These are phyloP conservation scores for Microcos paniculata DNA, from an alignment of 345 rosid species.

Conservation along the genomic window DNA sequence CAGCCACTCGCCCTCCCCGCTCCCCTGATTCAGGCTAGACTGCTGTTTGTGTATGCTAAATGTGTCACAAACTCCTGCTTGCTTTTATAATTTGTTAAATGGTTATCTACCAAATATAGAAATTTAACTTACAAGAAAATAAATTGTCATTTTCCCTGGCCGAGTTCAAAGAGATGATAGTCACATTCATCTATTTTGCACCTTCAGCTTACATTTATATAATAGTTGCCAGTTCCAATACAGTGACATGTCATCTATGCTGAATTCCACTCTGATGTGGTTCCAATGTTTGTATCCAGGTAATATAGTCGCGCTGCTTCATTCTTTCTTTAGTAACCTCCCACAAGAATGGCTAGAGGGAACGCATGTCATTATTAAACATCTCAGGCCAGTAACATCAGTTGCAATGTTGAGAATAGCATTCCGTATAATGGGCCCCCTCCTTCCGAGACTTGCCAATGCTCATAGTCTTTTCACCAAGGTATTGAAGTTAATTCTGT, in stretches of 20 bases:
- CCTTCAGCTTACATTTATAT: background rate
- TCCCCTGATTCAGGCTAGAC: background rate
- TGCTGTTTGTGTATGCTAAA: background rate
- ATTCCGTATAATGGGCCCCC: conserved; percentile 92
- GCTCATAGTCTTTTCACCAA: conserved; percentile 87
- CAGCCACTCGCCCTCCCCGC: background rate
- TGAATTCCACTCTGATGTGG: conserved; percentile 21
- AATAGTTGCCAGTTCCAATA: background rate
- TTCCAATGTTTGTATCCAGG: conserved; percentile 49
- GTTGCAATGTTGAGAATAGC: conserved; percentile 93
- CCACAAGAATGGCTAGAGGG: conserved; percentile 99
- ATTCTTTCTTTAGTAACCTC: conserved; percentile 92
- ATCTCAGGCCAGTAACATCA: conserved; percentile 87
- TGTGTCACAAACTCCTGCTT: background rate
- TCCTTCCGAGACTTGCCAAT: conserved; percentile 93
- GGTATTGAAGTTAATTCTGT: conserved; percentile 42
- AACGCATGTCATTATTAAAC: conserved; percentile 67
- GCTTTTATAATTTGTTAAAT: background rate
- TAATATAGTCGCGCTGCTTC: conserved; percentile 85
- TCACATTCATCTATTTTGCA: background rate
- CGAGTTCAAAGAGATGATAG: background rate
- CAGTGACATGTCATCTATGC: background rate
- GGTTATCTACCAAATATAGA: background rate
- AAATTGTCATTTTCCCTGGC: background rate
- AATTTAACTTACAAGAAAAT: background rate